A percentile compares a stretch with the other conserved stretches of the same genome.
Conservation (phyloP, 176 grass and related monocot genomes). For the Panicum miliaceum region DNA sequence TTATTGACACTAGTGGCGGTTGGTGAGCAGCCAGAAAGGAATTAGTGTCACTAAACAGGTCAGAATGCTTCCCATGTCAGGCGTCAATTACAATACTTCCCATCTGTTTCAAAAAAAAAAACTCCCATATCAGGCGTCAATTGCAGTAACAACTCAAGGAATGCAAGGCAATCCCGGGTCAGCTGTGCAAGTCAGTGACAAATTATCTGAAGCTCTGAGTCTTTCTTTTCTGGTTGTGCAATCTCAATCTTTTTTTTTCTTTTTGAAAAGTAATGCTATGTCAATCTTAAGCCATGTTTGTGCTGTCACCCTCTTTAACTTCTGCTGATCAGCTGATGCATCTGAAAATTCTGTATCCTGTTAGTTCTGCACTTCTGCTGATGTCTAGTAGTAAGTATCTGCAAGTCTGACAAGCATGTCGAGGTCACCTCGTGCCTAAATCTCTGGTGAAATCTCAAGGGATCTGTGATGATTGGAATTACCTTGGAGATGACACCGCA, state of each 20-base stretch:
- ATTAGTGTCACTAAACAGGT: neutral
- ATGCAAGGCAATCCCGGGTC: neutral
- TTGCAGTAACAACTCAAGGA: neutral
- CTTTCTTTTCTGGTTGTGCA: neutral
- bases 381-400: too few species aligned
- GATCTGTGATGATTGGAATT: neutral
- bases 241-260: neutral
- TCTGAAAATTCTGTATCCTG: too few species aligned
- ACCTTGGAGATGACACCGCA: constrained; percentile 11
- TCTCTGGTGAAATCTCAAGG: neutral
- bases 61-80: constrained; percentile 14
- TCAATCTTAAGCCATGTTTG: neutral
- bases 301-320: neutral
- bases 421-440: neutral
- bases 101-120: too few species aligned
- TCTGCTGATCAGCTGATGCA: too few species aligned
- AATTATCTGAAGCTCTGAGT: neutral
- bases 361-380: too few species aligned
- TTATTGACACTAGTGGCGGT: constrained; percentile 11
- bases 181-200: neutral
- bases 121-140: constrained; percentile 17
- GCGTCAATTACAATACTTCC: neutral
- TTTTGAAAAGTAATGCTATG: too few species aligned
- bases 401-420: too few species aligned
- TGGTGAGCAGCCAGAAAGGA: constrained; percentile 11